Percentiles rank a stretch among this genome's conserved stretches.
These are phyloP conservation scores for Spongospora subterranea DNA, from an alignment of 208 protist species.

Conservation along the genomic window DNA sequence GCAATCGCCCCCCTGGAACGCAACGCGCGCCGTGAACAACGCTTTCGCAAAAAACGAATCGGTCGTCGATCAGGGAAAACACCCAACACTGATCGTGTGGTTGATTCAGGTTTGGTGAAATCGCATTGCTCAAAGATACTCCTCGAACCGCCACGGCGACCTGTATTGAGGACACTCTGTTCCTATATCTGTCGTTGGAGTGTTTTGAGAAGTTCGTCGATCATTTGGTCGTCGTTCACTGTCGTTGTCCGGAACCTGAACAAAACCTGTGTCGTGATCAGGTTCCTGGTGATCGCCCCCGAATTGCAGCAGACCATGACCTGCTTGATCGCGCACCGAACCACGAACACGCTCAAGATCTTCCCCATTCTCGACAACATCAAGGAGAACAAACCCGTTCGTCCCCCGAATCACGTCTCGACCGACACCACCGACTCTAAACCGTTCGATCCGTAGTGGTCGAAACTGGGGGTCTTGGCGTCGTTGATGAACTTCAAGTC, in stretches of 20 bases:
- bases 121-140: constrained; percentile 36
- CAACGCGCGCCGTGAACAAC: no score
- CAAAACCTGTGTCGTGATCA: neutral
- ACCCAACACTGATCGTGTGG: neutral
- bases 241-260: neutral
- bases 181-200: neutral
- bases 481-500: constrained; percentile 31
- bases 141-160: constrained; percentile 29
- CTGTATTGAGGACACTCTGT: constrained; percentile 12
- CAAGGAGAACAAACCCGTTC: constrained; percentile 36
- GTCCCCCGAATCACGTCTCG: neutral
- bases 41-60: no score
- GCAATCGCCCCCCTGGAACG: no score
- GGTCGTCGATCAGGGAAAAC: no score
- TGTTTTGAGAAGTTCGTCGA: constrained; percentile 4
- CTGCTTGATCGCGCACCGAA: constrained; percentile 14
- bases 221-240: neutral
- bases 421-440: neutral
- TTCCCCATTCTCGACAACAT: neutral
- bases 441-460: neutral
- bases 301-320: neutral
- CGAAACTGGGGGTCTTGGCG: constrained; percentile 11
- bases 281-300: constrained; percentile 39
- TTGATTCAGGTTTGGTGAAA: constrained; percentile 49
- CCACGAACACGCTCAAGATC: neutral